A percentile compares a stretch with the other conserved stretches of the same genome.
These are phyloP conservation scores for Leptomonas pyrrhocoris DNA, from an alignment of 208 protist genomes.

Conservation along the genomic window DNA sequence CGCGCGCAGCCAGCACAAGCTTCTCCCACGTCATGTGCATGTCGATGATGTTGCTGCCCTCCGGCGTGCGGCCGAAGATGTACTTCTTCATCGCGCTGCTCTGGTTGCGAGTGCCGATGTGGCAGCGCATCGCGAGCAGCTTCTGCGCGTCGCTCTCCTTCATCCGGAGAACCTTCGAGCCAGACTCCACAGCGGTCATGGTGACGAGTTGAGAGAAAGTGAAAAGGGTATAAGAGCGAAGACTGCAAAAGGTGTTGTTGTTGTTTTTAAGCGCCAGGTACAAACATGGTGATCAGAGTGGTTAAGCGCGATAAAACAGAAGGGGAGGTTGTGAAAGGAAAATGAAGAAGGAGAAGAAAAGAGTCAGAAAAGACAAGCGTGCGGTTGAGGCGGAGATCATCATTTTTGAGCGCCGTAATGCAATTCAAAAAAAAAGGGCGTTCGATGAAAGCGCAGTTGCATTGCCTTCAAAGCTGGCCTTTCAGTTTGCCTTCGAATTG, in stretches of 20 bases:
- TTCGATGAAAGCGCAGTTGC: no score
- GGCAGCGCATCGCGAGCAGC: constrained; percentile 96
- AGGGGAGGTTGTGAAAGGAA: not conserved
- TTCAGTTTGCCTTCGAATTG: no score
- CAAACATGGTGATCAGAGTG: no score
- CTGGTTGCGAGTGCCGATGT: constrained; percentile 96
- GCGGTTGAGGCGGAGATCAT: no score
- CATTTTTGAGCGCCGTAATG: no score
- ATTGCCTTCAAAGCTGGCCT: no score
- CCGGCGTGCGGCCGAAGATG: constrained; percentile 89
- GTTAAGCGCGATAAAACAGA: not conserved
- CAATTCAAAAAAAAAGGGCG: no score
- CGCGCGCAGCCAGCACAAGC: constrained; percentile 97
- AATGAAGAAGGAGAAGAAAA: no score
- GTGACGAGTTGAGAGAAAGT: constrained; percentile 14
- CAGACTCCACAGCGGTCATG: constrained; percentile 71
- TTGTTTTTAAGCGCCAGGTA: not conserved
- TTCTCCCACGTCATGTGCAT: constrained; percentile 99
- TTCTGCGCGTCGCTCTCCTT: constrained; percentile 95
- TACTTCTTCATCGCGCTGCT: constrained; percentile 96
- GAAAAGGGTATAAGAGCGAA: not conserved
- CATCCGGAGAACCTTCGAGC: constrained; percentile 77
- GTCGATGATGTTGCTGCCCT: constrained; percentile 97
- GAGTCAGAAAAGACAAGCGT: no score
- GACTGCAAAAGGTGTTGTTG: not conserved